Conservation (phyloP, 1,139 yeast genomes). For the Yamadazyma jaroonii region DNA sequence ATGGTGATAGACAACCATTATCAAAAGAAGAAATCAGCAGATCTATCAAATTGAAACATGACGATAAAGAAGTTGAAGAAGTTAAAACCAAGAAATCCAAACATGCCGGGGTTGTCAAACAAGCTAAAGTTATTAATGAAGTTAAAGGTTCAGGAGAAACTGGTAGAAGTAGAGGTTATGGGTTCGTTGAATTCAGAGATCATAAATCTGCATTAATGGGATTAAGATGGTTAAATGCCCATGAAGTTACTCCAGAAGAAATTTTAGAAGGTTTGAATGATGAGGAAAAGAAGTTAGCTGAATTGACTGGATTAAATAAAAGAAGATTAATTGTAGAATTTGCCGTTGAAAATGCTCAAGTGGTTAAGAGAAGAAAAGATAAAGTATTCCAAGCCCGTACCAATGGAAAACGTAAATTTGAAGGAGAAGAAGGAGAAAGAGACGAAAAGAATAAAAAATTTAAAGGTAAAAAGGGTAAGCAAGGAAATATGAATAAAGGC, state of each 20-base stretch:
- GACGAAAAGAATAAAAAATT: slow-evolving; percentile 19
- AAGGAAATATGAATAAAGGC: slow-evolving; percentile 30
- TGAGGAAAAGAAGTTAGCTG: slow-evolving; percentile 58
- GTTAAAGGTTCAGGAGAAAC: slow-evolving; percentile 82
- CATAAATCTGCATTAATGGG: slow-evolving; percentile 96
- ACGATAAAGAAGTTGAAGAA: slow-evolving; percentile 46
- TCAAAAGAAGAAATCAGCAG: slow-evolving; percentile 86
- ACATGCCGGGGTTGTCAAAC: slow-evolving; percentile 86
- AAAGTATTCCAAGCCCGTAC: slow-evolving; percentile 49
- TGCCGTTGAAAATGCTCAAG: slow-evolving; percentile 93
- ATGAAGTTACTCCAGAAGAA: slow-evolving; percentile 72
- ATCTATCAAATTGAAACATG: slow-evolving; percentile 64
- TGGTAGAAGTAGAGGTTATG: slow-evolving; percentile 96
- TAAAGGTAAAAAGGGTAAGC: slow-evolving; percentile 40
- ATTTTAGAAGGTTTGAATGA: slow-evolving; percentile 68
- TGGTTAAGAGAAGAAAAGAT: slow-evolving; percentile 85
- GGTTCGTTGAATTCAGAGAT: slow-evolving; percentile 89
- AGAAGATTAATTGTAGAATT: slow-evolving; percentile 90
- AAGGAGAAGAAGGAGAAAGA: slow-evolving; percentile 3
- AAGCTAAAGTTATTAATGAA: slow-evolving; percentile 90
- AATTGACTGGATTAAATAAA: slow-evolving; percentile 53
- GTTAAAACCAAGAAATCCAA: slow-evolving; percentile 60
- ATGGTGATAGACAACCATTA: slow-evolving; percentile 73
- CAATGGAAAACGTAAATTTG: slow-evolving; percentile 16
- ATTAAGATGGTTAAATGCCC: slow-evolving; percentile 94